Conservation (phyloP, 1,284 basidiomycete genomes). For the Irpex sp. region DNA sequence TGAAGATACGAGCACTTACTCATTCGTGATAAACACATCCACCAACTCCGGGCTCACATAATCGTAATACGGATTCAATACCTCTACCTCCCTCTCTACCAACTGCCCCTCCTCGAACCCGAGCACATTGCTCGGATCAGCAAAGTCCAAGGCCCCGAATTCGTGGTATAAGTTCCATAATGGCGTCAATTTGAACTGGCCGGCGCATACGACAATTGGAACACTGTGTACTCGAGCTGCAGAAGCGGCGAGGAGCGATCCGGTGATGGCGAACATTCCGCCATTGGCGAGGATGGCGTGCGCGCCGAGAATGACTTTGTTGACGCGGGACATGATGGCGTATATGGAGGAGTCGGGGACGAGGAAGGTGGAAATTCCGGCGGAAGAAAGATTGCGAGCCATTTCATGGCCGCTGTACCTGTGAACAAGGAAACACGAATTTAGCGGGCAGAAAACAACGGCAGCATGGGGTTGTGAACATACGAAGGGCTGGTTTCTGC, state of each 20-base stretch:
- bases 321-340: constrained; percentile 94
- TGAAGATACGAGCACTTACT: constrained; percentile 55
- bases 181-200: constrained; percentile 95
- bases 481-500: constrained; percentile 92
- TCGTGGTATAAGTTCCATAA: constrained; percentile 92
- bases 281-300: constrained; percentile 96
- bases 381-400: constrained; percentile 74
- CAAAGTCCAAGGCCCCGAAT: constrained; percentile 84
- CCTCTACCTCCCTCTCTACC: constrained; percentile 77
- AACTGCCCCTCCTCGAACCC: constrained; percentile 77
- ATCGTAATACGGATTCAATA: constrained; percentile 91
- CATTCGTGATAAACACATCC: constrained; percentile 94
- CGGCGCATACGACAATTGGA: constrained; percentile 91
- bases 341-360: constrained; percentile 95
- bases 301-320: constrained; percentile 92
- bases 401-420: constrained; percentile 86
- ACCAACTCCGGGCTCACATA: constrained; percentile 91
- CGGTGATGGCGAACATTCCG: constrained; percentile 87
- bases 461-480: constrained; percentile 21
- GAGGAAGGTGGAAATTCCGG: constrained; percentile 89
- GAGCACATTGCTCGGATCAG: constrained; percentile 80
- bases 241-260: constrained; percentile 80
- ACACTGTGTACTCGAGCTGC: constrained; percentile 92
- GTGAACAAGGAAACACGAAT: constrained; percentile 6
- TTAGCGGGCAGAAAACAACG: neutral